Percentiles rank a stretch among this genome's conserved stretches.
phyloP scores from a whole-genome alignment of 164 flowering plant genomes.

The Aristolochia contorta region DNA sequence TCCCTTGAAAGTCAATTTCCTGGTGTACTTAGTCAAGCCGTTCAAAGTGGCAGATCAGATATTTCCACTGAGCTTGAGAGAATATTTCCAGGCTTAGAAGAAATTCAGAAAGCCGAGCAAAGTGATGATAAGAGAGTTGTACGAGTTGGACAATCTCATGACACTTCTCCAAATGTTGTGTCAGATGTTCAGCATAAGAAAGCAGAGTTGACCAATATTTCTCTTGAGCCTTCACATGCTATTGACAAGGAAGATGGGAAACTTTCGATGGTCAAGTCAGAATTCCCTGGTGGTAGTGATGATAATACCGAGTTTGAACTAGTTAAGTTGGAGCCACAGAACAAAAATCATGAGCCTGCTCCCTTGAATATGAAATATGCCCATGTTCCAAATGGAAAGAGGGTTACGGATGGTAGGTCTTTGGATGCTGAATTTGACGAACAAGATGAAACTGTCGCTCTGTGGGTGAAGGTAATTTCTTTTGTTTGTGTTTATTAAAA shows the following conservation, averaged over 20 bases:
- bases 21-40: background rate
- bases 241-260: no score
- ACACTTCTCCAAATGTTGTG: conserved; percentile 20
- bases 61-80: background rate
- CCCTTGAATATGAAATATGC: conserved; percentile 29
- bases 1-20: background rate
- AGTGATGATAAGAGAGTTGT: conserved; percentile 20
- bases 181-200: conserved; percentile 20
- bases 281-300: no score
- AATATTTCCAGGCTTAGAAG: conserved; percentile 12
- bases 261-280: no score
- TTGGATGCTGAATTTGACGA: conserved; percentile 34
- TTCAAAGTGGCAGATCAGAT: background rate
- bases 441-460: conserved; percentile 54
- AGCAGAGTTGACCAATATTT: conserved; percentile 12
- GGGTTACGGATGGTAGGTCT: conserved; percentile 17
- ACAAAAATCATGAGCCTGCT: background rate
- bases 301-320: conserved; percentile 22
- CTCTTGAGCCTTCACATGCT: conserved; percentile 1
- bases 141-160: conserved; percentile 21
- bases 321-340: conserved; percentile 17
- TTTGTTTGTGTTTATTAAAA: background rate
- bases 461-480: conserved; percentile 81
- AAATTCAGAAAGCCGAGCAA: conserved; percentile 13
- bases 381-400: conserved; percentile 22